Evolutionary conservation across 768 basidiomycete genomes (phyloP), one percentile per base, ranked within the genome.

Genomic region (Pisolithus microcarpus): DNA sequence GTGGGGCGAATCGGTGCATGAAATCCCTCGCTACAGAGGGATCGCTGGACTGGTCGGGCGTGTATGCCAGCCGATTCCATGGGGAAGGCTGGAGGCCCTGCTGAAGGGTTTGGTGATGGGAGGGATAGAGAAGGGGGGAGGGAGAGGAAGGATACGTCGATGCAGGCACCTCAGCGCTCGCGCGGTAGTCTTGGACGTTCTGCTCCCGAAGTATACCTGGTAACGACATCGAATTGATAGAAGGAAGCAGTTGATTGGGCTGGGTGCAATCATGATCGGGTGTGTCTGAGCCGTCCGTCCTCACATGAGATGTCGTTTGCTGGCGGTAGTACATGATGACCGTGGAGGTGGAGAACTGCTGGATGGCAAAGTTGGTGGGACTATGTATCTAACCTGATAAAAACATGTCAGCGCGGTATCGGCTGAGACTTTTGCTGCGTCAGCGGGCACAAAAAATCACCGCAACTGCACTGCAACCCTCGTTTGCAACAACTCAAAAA

Each of bases 181-280:
- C 7, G 13, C 51, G 48, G 51, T 45, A 46, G 10, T 49, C 49
- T 7, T 48, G 39, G 24, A 47, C 30, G 11, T 49, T 39, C 8
- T 54, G 40, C 16, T 31, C 31, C 23, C 42, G 50, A 10, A 46
- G 21, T 39, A 45, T 23, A 34, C 34, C 47, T 16, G 56, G 52
- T 46, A 63, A 48, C 31, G 63, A 60, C 63, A 65, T 64, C 46
- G 52, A 54, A 38, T 24, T 16, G 26, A 57, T 57, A 24, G 52
- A 43, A 24, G 52, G 51, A 16, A 54, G 57, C 50, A 31, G 37
- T 23, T 34, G 34, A 15, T 53, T 50, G 1, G 56, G 49, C 21
- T 26, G 43, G 23, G 46, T 45, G 7, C 43, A 13, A 5, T 45
- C 45, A 49, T 26, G 38, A 34, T 21, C 44, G 43, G 37, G 46